phyloP scores from a whole-genome alignment of 2,329 filamentous ascomycete genomes.

The Scedosporium dehoogii region DNA sequence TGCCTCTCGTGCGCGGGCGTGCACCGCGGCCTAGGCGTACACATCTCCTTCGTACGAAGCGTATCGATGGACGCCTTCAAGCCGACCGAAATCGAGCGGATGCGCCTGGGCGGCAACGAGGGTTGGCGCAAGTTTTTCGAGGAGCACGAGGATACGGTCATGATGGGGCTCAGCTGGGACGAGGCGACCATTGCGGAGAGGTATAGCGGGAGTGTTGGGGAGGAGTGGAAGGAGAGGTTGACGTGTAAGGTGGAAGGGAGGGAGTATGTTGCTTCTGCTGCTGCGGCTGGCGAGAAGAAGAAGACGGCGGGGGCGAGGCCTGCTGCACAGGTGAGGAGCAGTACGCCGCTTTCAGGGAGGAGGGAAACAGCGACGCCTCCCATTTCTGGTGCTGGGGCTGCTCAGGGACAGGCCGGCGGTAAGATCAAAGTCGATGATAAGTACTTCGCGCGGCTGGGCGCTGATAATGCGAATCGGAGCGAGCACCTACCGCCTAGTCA shows the following conservation, averaged over 20 bases:
- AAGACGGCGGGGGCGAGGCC: constrained; percentile 23
- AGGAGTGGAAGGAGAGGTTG: constrained; percentile 90
- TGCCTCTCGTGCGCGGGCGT: constrained; percentile 92
- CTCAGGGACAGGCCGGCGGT: constrained; percentile 20
- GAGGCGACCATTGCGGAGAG: constrained; percentile 82
- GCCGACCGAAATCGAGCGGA: constrained; percentile 79
- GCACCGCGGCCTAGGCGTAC: constrained; percentile 88
- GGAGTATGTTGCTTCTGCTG: constrained; percentile 63
- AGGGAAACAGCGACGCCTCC: constrained; percentile 1
- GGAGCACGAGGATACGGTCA: constrained; percentile 53
- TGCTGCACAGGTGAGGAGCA: constrained; percentile 16
- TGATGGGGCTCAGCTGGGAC: constrained; percentile 65
- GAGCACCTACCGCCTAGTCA: constrained; percentile 74
- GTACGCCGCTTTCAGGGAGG: constrained; percentile 17
- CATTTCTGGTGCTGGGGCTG: background rate
- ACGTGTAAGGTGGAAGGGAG: constrained; percentile 78
- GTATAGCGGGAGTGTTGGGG: constrained; percentile 81
- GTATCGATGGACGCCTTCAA: constrained; percentile 99
- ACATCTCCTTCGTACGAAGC: constrained; percentile 95
- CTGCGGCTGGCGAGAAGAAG: constrained; percentile 32
- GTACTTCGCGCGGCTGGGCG: constrained; percentile 80
- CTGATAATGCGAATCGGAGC: constrained; percentile 68
- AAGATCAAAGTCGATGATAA: constrained; percentile 66
- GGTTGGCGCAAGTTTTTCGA: constrained; percentile 85
- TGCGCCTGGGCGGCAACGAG: constrained; percentile 86